Base-by-base conservation (phyloP, 2,329 filamentous ascomycete species). In the Colletotrichum graminicola region DNA sequence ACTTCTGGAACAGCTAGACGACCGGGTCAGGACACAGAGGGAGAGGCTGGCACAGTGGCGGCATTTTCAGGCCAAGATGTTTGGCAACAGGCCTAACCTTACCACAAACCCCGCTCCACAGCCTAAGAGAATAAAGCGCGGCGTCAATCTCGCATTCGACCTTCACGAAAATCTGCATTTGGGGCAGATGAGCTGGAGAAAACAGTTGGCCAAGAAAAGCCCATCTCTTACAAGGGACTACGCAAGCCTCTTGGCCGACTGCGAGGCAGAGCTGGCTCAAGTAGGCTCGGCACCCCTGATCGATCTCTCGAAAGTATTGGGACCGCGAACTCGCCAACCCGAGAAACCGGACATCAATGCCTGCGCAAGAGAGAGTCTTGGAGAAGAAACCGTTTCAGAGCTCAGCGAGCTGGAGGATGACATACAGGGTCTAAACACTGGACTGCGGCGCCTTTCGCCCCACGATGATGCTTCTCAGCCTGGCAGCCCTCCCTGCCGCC, bases 11-110 rank as follows among this genome's bases (percentile, higher is more conserved):
- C 91, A 94, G 76, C 82, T 98, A 6, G 92, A 95, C 65, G 80
- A 81, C 26, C 88, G 93, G 18, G 88, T 96, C 0, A 83, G 85
- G 54, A 83, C 87, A 8, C 94, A 97, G 75, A 87, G 88, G 65
- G 86, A 87, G 55, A 88, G 94, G 49, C 80, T 97, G 36, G 85
- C 89, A 63, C 90, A 87, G 78, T 97, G 94, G 94, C 87, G 92
- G 75, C 85, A 84, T n/a, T 94, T 94, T 73, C 84, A 88, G 73
- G 81, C 84, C 74, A 81, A 80, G 23, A 80, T 86, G 71, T 85
- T 86, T 29, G 81, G 83, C 1, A 73, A 74, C 34, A 45, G 70
- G 62, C 49, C 47, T 14, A 72, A 68, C 73, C 73, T 72, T n/a
- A 77, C 76, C 2, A 74, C 74, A 1, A 73, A 72, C n/a, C 78